Base-by-base conservation (phyloP, 139 green algal genomes). In the Chlamydomonas asymmetrica region DNA sequence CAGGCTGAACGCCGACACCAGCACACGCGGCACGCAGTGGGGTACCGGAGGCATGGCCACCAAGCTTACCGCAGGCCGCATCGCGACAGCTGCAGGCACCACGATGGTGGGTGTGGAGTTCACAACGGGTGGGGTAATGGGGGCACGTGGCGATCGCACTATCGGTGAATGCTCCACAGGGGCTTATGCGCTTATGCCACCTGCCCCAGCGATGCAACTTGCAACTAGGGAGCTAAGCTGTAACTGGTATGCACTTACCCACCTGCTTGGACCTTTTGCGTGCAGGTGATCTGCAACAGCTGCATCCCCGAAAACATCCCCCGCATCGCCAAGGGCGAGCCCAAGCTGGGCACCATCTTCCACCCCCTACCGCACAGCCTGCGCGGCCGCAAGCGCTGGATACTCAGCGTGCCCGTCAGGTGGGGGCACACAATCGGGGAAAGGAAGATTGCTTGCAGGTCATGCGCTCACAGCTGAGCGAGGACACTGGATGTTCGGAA, bases 31-130 rank as follows among this genome's bases (percentile, higher is more conserved):
- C 49, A 95, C 89, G 20, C 84, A 95, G 83, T 98, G 91, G 88
- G 94, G 94, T 62, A 98, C 94, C 0, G 94, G 94, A 3, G 94
- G 94, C 65, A 98, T 98, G 94, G 88, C 86, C 34, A 98, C 94
- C 56, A 98, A 98, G 86, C 87, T 98, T 22, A 97, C 94, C 8
- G 94, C 94, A 22, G 94, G 93, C 8, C 87, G 92, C 59, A 94
- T 98, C 61, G 94, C 93, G 35, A 93, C 88, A 13, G 92, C 94
- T 1, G 94, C 92, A 0, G 94, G 94, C 37, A 93, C 85, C 79
- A 88, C 86, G 52, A 93, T 92, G 75, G 91, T 90, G 29, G 80
- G 45, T n/a, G n/a, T n/a, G n/a, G 65, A 74, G 37, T 70, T 74
- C 22, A 32, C 74, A 57, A 57, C 16, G 52, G 60, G 62, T 35